A percentile compares a stretch with the other conserved stretches of the same genome.
Conservation (phyloP, 2,329 filamentous ascomycete genomes). For the Pseudodiploospora longispora region DNA sequence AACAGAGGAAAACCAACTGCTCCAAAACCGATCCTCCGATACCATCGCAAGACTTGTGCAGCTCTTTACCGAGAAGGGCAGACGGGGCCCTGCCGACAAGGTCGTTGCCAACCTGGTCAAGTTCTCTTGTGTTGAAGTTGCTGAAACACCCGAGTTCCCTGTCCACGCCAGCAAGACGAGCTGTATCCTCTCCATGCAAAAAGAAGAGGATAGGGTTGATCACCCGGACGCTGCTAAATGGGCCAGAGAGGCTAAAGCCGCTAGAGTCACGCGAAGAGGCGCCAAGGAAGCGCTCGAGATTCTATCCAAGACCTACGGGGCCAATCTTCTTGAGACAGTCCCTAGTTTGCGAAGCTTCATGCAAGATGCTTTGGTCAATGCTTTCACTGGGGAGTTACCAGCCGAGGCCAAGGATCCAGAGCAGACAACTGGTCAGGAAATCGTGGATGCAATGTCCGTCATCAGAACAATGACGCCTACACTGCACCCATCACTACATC, state of each 20-base stretch:
- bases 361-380: slow-evolving; percentile 67
- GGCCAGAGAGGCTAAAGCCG: slow-evolving; percentile 80
- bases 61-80: slow-evolving; percentile 71
- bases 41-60: slow-evolving; percentile 82
- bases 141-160: slow-evolving; percentile 91
- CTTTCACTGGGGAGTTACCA: slow-evolving; percentile 67
- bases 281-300: slow-evolving; percentile 93
- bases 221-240: slow-evolving; percentile 86
- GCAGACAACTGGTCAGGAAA: slow-evolving; percentile 74
- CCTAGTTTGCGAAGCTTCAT: slow-evolving; percentile 77
- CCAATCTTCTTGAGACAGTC: slow-evolving; percentile 69
- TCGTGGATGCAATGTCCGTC: slow-evolving; percentile 89
- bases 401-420: slow-evolving; percentile 65
- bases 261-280: slow-evolving; percentile 82
- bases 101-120: slow-evolving; percentile 93
- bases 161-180: slow-evolving; percentile 71
- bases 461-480: slow-evolving; percentile 91
- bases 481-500: slow-evolving; percentile 63
- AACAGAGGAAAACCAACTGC: slow-evolving; percentile 79
- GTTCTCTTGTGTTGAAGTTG: slow-evolving; percentile 95
- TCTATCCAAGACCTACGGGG: slow-evolving; percentile 70
- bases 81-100: slow-evolving; percentile 84
- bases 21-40: slow-evolving; percentile 78
- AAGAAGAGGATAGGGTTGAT: slow-evolving; percentile 92
- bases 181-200: slow-evolving; percentile 85